Evolutionary conservation across 306 rosid genomes (phyloP), one percentile per base, ranked within the genome.

Genomic region (Quercus bicolor): DNA sequence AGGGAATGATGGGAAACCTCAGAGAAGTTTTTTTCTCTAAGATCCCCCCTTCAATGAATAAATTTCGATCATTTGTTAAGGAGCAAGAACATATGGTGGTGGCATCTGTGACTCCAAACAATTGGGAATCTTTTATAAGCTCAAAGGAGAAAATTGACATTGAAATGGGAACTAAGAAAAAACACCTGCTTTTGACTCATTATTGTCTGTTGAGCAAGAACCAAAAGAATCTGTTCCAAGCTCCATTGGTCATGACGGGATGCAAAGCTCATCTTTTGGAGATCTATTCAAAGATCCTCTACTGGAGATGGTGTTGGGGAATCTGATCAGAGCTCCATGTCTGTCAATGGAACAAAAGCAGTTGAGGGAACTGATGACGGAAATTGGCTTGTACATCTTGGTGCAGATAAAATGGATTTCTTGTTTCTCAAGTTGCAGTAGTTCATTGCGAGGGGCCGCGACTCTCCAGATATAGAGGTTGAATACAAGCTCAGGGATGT

Each of bases 91-190:
- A 81, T 56, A 76, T 75, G 73, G 79, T 29, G 70, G 83, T 24
- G 37, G 87, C 72, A 15, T 61, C 87, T 2, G 20, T 76, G 85
- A 82, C 88, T 77, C 84, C 96, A 53, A 79, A 87, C 84, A 61
- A 29, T 28, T 75, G 16, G 8, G 87, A 84, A 4, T 88, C 85
- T 70, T 33, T 82, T 72, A 70, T 79, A 78, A 86, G 84, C 43
- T 79, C 94, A 5, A 85, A 91, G 84, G 92, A 85, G 87, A 95
- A 92, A 83, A 80, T 85, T 75, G 98, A 95, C 79, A 70, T 90
- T 78, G 98, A 95, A 83, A 88, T 83, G 94, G 98, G 98, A 86
- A 79, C 86, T 57, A 85, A 28, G 93, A 88, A 54, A 87, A 80
- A 33, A 85, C 71, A 33, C 76, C 70, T 60, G 82, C 86, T 75